Evolutionary conservation across 2,329 filamentous ascomycete species (phyloP).

Genomic region (Pestalotiopsis sp.): DNA sequence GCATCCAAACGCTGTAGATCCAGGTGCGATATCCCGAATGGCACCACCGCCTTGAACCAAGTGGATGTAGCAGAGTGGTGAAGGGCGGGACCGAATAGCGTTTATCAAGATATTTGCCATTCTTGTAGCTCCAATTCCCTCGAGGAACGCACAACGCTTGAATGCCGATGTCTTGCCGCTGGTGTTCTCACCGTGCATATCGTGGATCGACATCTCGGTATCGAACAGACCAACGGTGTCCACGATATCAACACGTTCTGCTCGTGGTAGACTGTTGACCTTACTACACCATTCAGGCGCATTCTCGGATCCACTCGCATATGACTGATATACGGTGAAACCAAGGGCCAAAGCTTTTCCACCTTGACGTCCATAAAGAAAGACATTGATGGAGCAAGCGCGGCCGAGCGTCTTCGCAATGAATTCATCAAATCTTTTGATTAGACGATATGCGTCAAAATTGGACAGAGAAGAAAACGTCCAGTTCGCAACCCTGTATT

Average conservation of each 20-base stretch:
- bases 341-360: too few species aligned
- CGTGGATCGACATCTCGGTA: constrained; percentile 62
- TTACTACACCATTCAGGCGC: constrained; percentile 16
- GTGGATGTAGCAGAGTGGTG: constrained; percentile 63
- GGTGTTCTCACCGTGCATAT: constrained; percentile 61
- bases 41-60: constrained; percentile 62
- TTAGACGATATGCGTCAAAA: constrained; percentile 33
- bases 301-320: constrained; percentile 21
- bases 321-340: constrained; percentile 46
- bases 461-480: constrained; percentile 34
- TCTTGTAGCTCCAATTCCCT: constrained; percentile 40
- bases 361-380: too few species aligned
- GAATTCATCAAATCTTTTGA: constrained; percentile 42
- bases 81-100: constrained; percentile 52
- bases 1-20: constrained; percentile 63
- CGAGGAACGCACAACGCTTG: constrained; percentile 66
- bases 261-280: constrained; percentile 34
- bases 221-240: constrained; percentile 58
- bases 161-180: constrained; percentile 65
- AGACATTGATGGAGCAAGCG: constrained; percentile 41
- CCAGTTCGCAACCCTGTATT: constrained; percentile 45
- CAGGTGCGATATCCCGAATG: constrained; percentile 42
- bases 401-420: constrained; percentile 43
- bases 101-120: constrained; percentile 41
- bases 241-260: constrained; percentile 36